Evolutionary conservation across 371 early-diverging fungal species (phyloP).

Genomic region (Haplosporangium sp.): DNA sequence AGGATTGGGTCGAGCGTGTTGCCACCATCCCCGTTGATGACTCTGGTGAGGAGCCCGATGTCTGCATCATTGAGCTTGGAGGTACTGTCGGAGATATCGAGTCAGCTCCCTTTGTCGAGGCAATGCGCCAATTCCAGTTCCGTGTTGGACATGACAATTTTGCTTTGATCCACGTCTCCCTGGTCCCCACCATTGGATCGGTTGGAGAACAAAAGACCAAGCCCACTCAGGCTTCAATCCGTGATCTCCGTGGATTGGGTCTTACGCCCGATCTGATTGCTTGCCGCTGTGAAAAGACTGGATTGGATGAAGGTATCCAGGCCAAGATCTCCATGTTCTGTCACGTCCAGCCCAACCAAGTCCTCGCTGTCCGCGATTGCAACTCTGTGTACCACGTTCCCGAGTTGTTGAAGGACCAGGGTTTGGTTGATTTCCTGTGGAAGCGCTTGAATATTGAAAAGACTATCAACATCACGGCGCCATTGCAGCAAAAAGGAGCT

Average conservation of each 20-base stretch:
- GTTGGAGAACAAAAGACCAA: constrained; percentile 99
- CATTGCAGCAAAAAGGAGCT: constrained; percentile 67
- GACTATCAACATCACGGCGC: constrained; percentile 62
- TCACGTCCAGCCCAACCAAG: constrained; percentile 92
- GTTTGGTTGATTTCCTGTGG: constrained; percentile 83
- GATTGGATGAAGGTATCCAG: constrained; percentile 83
- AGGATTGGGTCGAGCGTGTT: constrained; percentile 97
- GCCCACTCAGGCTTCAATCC: constrained; percentile 97
- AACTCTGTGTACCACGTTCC: constrained; percentile 98
- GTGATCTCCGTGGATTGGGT: constrained; percentile 96
- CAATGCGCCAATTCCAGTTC: constrained; percentile 99
- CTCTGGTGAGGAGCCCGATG: constrained; percentile 90
- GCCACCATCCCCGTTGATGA: constrained; percentile 87
- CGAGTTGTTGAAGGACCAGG: constrained; percentile 86
- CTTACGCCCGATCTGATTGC: constrained; percentile 98
- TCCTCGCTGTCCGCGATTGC: constrained; percentile 95
- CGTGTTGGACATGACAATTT: constrained; percentile 98
- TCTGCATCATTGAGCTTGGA: constrained; percentile 99
- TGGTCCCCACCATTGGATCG: constrained; percentile 96
- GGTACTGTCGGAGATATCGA: constrained; percentile 99
- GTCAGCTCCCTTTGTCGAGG: constrained; percentile 98
- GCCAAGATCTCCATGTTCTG: constrained; percentile 98
- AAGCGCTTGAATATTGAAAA: constrained; percentile 82
- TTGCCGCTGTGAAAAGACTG: constrained; percentile 87
- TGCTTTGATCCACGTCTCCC: constrained; percentile 96